Percentiles rank a stretch among this genome's conserved stretches.
phyloP scores from a whole-genome alignment of 2,329 filamentous ascomycete genomes.

The Gaeumannomyces tritici region DNA sequence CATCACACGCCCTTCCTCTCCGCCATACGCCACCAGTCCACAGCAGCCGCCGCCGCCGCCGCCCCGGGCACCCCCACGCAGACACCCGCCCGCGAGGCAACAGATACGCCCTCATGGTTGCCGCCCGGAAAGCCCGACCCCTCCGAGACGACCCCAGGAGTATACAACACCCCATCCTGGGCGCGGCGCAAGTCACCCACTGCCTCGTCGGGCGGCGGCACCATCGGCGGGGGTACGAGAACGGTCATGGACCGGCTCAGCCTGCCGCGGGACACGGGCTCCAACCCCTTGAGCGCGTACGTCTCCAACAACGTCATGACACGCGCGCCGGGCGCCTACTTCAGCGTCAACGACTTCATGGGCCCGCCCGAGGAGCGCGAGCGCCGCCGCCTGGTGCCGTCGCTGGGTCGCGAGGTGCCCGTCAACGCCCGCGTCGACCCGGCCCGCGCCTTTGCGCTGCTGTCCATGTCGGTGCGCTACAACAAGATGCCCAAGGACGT shows the following conservation, averaged over 20 bases:
- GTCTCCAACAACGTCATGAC: background rate
- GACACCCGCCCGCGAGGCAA: background rate
- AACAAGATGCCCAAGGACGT: slow-evolving; percentile 52
- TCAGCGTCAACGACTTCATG: slow-evolving; percentile 14
- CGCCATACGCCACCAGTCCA: background rate
- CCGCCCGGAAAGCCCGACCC: no score
- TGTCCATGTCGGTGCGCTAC: slow-evolving; percentile 26
- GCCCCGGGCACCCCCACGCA: background rate
- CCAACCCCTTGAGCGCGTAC: background rate
- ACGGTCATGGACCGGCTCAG: background rate
- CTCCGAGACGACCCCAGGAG: background rate
- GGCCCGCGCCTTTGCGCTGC: slow-evolving; percentile 30
- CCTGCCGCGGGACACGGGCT: background rate
- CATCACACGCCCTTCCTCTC: background rate
- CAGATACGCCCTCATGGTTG: no score
- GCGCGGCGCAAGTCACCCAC: background rate
- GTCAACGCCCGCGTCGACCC: slow-evolving; percentile 33
- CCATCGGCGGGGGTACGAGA: background rate
- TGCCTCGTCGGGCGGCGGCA: background rate
- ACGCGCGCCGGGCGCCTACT: background rate
- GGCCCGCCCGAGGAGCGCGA: slow-evolving; percentile 8
- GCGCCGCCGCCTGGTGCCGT: slow-evolving; percentile 25
- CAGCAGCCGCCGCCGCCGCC: background rate
- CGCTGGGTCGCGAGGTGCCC: slow-evolving; percentile 32
- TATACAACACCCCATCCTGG: background rate